Conservation (phyloP, 495 filamentous ascomycete species). For the Platismatia glauca region DNA sequence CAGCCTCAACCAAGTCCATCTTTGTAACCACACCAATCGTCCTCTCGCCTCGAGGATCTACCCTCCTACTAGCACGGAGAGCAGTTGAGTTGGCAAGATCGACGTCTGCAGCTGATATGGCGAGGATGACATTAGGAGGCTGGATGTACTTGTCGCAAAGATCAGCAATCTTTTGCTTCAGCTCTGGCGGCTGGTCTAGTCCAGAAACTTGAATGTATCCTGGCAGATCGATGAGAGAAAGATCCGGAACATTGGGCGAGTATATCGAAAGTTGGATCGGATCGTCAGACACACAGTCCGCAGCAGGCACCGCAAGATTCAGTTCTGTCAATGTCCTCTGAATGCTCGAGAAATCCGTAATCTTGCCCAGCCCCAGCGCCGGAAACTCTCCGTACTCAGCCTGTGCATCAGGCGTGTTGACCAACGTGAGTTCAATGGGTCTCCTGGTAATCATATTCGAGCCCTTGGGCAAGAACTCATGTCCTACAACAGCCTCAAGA, state of each 20-base stretch:
- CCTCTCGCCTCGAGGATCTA: conserved; percentile 88
- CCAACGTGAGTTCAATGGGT: conserved; percentile 91
- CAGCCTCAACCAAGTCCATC: conserved; percentile 92
- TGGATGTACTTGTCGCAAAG: conserved; percentile 98
- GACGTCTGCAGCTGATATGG: conserved; percentile 95
- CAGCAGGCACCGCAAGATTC: conserved; percentile 83
- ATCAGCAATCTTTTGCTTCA: conserved; percentile 93
- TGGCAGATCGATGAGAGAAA: conserved; percentile 92
- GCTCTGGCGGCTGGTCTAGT: conserved; percentile 76
- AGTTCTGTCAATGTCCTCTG: conserved; percentile 91
- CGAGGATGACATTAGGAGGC: conserved; percentile 88
- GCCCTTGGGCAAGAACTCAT: conserved; percentile 96
- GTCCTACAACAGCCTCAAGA: conserved; percentile 91
- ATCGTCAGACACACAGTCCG: conserved; percentile 88
- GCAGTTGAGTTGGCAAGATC: conserved; percentile 96
- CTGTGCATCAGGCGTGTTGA: conserved; percentile 88
- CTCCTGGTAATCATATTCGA: conserved; percentile 96
- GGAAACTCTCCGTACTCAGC: conserved; percentile 96
- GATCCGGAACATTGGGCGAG: conserved; percentile 88
- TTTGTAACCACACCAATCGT: conserved; percentile 98
- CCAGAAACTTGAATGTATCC: conserved; percentile 96
- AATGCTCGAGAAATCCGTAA: conserved; percentile 87
- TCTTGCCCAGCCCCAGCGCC: conserved; percentile 78
- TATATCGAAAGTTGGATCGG: conserved; percentile 93
- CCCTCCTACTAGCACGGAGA: conserved; percentile 76